These are phyloP conservation scores for Zymoseptoria pseudotritici DNA, from an alignment of 2,329 filamentous ascomycete species.

Conservation along the genomic window DNA sequence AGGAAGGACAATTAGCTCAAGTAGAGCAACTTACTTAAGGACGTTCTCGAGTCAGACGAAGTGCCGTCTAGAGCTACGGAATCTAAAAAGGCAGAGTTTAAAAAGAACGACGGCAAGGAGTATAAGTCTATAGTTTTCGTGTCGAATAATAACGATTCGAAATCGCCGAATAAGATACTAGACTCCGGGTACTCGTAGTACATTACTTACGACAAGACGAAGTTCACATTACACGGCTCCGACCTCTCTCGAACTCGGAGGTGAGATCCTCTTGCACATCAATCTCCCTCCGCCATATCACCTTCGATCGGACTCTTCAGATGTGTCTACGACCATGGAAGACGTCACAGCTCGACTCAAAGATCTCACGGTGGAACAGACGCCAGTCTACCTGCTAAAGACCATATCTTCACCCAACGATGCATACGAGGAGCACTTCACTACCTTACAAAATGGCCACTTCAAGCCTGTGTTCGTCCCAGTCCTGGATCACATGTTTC, in stretches of 20 bases:
- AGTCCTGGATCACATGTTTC: constrained; percentile 65
- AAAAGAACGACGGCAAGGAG: too few relatives aligned
- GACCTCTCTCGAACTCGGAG: background rate
- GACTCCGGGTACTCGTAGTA: too few relatives aligned
- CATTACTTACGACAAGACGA: too few relatives aligned
- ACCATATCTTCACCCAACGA: constrained; percentile 66
- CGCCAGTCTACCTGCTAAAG: constrained; percentile 66
- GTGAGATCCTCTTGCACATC: background rate
- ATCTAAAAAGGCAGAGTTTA: too few relatives aligned
- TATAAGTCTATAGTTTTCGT: too few relatives aligned
- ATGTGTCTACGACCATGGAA: constrained; percentile 18
- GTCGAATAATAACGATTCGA: too few relatives aligned
- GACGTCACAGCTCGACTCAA: constrained; percentile 16
- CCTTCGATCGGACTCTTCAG: background rate
- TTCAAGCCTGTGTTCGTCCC: constrained; percentile 67
- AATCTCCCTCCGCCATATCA: background rate
- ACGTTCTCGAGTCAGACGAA: too few relatives aligned
- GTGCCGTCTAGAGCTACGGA: too few relatives aligned
- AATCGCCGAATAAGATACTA: too few relatives aligned
- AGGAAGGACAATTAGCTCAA: too few relatives aligned
- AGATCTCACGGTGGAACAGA: constrained; percentile 23
- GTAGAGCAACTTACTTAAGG: too few relatives aligned
- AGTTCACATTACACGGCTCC: too few relatives aligned
- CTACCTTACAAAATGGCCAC: constrained; percentile 34
- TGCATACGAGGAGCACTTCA: constrained; percentile 63